Evolutionary conservation across 2,329 filamentous ascomycete genomes (phyloP).

Genomic region (Alternaria arbusti): DNA sequence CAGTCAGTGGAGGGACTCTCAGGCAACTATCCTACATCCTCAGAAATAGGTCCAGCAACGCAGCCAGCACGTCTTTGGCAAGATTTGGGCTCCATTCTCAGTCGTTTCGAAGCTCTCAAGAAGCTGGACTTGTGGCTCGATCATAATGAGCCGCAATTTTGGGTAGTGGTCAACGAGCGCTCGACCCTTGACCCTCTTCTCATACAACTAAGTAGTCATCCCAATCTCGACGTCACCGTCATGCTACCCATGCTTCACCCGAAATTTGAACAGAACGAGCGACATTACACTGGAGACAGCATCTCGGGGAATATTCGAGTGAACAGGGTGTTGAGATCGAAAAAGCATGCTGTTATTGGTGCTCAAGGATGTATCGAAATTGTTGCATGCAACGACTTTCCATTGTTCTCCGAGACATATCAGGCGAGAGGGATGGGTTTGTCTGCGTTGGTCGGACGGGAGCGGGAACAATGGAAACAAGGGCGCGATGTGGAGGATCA

Average conservation of each 20-base stretch:
- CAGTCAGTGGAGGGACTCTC: not conserved
- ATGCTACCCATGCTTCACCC: not conserved
- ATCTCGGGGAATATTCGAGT: not conserved
- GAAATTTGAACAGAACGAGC: not conserved
- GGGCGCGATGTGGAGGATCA: not conserved
- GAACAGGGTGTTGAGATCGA: not conserved
- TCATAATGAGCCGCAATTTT: not conserved
- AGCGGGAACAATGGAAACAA: not conserved
- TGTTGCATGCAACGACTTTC: too few species aligned
- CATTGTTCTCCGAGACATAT: too few species aligned
- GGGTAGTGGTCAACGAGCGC: not conserved
- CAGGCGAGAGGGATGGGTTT: too few species aligned
- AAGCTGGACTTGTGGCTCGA: not conserved
- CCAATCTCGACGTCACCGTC: not conserved
- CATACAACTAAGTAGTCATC: not conserved
- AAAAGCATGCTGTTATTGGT: not conserved
- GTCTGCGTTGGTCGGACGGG: too few species aligned
- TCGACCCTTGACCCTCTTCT: not conserved
- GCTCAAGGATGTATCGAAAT: not conserved
- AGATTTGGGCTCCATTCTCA: not conserved
- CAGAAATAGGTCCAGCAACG: not conserved
- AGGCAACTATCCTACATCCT: not conserved
- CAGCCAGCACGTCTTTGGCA: not conserved
- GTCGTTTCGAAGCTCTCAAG: not conserved
- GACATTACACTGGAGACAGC: not conserved